Base-by-base conservation (phyloP, 345 rosid species). In the Eutrema heterophyllum region DNA sequence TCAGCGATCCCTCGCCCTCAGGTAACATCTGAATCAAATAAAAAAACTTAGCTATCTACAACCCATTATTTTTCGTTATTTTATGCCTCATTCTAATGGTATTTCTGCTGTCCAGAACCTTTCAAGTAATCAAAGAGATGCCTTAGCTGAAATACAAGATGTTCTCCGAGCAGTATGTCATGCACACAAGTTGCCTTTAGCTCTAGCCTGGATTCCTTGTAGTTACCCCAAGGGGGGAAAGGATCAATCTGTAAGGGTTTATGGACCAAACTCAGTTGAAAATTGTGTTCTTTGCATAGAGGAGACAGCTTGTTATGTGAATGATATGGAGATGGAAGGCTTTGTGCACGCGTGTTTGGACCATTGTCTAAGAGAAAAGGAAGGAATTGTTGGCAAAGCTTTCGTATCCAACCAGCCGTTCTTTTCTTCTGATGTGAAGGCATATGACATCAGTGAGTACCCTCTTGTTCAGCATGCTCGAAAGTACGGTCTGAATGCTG, bases 381-480 rank as follows among this genome's bases (percentile, higher is more conserved):
- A 95, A 73, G 97, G 99, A 66, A 70, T 86, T 62, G 97, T 88
- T 48, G 99, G 99, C 64, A 92, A 92, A 86, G 97, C 96, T 16
- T 84, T 90, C 76, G 79, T 72, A 73, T 90, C 97, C 55, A 90
- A 85, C 73, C 85, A 84, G 54, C 96, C 97, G 4, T 86, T 84
- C 80, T 92, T 89, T 81, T 73, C 82, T 64, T 76, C 90, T 53
- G 89, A 95, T 80, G 97, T 90, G 33, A 95, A 95, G 81, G 67
- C 85, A 43, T 87, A 85, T 71, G 83, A 88, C 79, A 87, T 95
- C 71, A 67, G 71, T 16, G 89, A 87, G 45, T 90, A 88, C 80
- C 96, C 99, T 35, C 88, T 89, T 41, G 99, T 95, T 56, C 97
- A 91, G 30, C 97, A 88, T 71, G 96, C 97, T 63, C 92, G 99